Evolutionary conservation across 148 eudicot species (phyloP), one percentile per base, ranked within the genome.

Genomic region (Amaranthus cruentus): DNA sequence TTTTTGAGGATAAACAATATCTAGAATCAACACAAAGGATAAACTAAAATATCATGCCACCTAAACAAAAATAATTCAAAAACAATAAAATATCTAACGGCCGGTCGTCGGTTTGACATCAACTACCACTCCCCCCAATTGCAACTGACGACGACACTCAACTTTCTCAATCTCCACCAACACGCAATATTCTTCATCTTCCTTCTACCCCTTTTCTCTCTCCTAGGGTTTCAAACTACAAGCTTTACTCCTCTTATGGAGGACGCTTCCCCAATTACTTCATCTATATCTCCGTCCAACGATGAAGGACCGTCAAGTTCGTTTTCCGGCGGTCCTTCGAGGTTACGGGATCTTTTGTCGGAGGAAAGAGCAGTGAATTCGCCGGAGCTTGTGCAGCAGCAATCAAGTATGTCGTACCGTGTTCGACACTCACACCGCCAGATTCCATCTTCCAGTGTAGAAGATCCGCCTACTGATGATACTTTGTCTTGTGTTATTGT

Each of bases 401-500:
- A 55, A 44, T 73, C 75, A 49, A 77, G 77, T 60, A 60, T 76
- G 63, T 67, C 85, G 7, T 77, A 81, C 63, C 71, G 81, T 55
- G 81, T 63, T 5, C 58, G 54, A 2, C 74, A 71, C 73, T 5
- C 62, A 66, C 65, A 46, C 47, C 52, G 47, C 58, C 56, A 62
- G 28, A 14, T 57, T 52, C 42, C 56, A 44, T 18, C 66, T 18
- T 49, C 52, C 61, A 6, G 55, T 10, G 42, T 46, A 3, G 85
- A 62, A 44, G 81, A 77, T 13, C 72, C 50, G 55, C 57, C 69
- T 13, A 66, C 80, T 51, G 91, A 87, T 6, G 90, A 90, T 71
- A 58, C 85, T 55, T 86, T 86, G 85, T 87, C 93, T 18, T 88
- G 91, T 62, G 55, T 87, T 49, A 68, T 86, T 49, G 82, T 88